phyloP scores from a whole-genome alignment of 108 stramenopile genomes.

The Cylindrotheca closterium region DNA sequence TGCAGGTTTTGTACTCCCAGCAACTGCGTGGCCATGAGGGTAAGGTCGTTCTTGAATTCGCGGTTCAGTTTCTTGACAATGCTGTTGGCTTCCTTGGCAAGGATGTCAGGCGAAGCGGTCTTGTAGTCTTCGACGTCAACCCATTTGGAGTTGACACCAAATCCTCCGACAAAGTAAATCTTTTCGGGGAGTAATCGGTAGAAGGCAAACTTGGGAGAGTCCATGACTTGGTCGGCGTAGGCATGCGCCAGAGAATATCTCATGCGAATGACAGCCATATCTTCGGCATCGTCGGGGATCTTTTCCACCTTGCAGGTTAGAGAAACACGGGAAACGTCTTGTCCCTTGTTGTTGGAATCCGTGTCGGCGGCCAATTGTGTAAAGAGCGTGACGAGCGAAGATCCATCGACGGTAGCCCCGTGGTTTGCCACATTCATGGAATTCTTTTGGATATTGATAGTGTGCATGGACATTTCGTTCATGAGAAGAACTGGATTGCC shows the following conservation, averaged over 20 bases:
- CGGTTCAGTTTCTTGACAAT: slow-evolving; percentile 77
- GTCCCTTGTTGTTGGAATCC: slow-evolving; percentile 38
- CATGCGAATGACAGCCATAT: slow-evolving; percentile 87
- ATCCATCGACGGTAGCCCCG: slow-evolving; percentile 2
- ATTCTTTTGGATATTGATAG: slow-evolving; percentile 79
- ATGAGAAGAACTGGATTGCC: slow-evolving; percentile 95
- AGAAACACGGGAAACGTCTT: slow-evolving; percentile 92
- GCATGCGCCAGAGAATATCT: slow-evolving; percentile 88
- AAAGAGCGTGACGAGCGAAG: slow-evolving; percentile 74
- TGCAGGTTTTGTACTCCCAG: slow-evolving; percentile 64
- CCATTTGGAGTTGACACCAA: slow-evolving; percentile 94
- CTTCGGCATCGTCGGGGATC: slow-evolving; percentile 65
- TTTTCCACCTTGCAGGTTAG: slow-evolving; percentile 82
- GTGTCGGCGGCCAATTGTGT: slow-evolving; percentile 53
- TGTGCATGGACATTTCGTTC: slow-evolving; percentile 94
- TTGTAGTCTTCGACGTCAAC: slow-evolving; percentile 86
- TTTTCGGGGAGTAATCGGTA: slow-evolving; percentile 83
- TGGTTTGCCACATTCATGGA: slow-evolving; percentile 17
- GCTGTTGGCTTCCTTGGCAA: slow-evolving; percentile 88
- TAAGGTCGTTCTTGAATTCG: slow-evolving; percentile 67
- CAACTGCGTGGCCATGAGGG: slow-evolving; percentile 60
- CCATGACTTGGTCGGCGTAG: slow-evolving; percentile 96
- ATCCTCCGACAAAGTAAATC: slow-evolving; percentile 96
- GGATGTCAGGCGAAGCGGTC: slow-evolving; percentile 84
- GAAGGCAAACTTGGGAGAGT: slow-evolving; percentile 92